Conservation (phyloP, 106 monocot genomes). For the Triglochin maritima region DNA sequence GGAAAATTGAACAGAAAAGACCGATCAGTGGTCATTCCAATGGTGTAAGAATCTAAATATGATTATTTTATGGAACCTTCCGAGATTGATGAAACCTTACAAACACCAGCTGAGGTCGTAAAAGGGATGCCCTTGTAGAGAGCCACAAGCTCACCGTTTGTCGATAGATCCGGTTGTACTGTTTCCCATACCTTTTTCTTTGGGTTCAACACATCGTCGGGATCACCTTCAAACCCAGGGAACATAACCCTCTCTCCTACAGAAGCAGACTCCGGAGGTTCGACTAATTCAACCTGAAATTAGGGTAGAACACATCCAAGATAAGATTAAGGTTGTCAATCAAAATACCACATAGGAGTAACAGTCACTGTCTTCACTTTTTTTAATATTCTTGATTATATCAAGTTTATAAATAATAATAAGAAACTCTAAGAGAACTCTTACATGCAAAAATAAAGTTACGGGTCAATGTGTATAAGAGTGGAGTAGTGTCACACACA, state of each 20-base stretch:
- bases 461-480: too few relatives aligned
- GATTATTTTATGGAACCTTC: slow-evolving; percentile 50
- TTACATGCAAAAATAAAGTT: too few relatives aligned
- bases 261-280: slow-evolving; percentile 50
- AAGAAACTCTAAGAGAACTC: too few relatives aligned
- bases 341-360: neutral
- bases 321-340: neutral
- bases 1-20: too few relatives aligned
- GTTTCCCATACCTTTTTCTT: slow-evolving; percentile 96
- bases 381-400: too few relatives aligned
- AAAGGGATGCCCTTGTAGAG: slow-evolving; percentile 61
- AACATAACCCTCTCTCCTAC: slow-evolving; percentile 65
- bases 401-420: too few relatives aligned
- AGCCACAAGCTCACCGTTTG: slow-evolving; percentile 48
- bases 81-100: slow-evolving; percentile 71
- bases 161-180: slow-evolving; percentile 48
- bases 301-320: neutral
- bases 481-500: too few relatives aligned
- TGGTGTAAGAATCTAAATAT: neutral
- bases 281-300: slow-evolving; percentile 78
- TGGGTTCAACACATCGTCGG: slow-evolving; percentile 51
- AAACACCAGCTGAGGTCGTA: slow-evolving; percentile 72
- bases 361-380: too few relatives aligned
- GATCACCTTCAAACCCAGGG: slow-evolving; percentile 51
- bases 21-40: too few relatives aligned